Evolutionary conservation across 768 basidiomycete species (phyloP).

Genomic region (Hygrocybe coccinea): DNA sequence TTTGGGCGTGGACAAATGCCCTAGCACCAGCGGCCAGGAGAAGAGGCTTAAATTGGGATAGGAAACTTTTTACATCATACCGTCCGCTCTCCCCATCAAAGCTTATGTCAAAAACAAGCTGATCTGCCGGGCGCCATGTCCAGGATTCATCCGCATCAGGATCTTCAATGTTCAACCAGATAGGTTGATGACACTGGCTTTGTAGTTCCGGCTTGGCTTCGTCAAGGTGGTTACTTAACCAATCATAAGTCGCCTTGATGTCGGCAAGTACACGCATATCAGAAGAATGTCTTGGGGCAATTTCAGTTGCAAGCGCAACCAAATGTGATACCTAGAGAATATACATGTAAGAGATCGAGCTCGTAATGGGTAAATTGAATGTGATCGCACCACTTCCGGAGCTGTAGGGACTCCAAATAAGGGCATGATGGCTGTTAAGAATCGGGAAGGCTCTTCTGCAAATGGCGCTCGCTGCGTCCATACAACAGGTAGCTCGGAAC

Average conservation of each 20-base stretch:
- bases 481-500: constrained; percentile 36
- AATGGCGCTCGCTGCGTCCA: constrained; percentile 48
- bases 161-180: constrained; percentile 48
- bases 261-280: constrained; percentile 32
- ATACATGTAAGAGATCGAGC: background rate
- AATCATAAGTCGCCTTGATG: constrained; percentile 40
- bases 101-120: constrained; percentile 37
- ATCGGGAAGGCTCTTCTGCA: constrained; percentile 22
- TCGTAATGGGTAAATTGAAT: background rate
- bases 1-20: background rate
- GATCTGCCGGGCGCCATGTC: constrained; percentile 36
- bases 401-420: constrained; percentile 37
- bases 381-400: constrained; percentile 39
- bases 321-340: constrained; percentile 40
- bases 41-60: constrained; percentile 30
- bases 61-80: constrained; percentile 31
- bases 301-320: constrained; percentile 24
- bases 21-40: background rate
- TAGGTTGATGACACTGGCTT: constrained; percentile 16
- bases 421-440: constrained; percentile 32
- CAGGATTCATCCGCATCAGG: constrained; percentile 28
- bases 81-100: constrained; percentile 22
- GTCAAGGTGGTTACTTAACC: constrained; percentile 32
- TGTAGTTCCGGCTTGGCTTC: constrained; percentile 16
- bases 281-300: constrained; percentile 23